Percentiles rank a stretch among this genome's conserved stretches.
Conservation (phyloP, 73 alveolate species). For the Strombidium stylifer region DNA sequence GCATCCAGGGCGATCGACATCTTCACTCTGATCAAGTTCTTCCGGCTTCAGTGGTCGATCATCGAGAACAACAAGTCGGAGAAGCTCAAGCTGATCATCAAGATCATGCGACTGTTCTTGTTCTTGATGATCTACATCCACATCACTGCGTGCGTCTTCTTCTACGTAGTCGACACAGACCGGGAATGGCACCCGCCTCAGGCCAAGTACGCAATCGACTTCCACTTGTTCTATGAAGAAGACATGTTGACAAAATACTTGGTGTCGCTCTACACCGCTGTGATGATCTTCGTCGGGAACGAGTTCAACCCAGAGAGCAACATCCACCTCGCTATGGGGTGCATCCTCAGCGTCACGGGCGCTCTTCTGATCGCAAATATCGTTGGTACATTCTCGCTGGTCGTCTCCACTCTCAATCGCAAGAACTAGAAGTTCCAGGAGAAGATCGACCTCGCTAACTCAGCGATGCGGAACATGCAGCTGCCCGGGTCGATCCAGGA, state of each 20-base stretch:
- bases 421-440: conserved; percentile 39
- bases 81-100: conserved; percentile 39
- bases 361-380: conserved; percentile 59
- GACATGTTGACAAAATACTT: conserved; percentile 14
- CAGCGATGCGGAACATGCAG: conserved; percentile 52
- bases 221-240: conserved; percentile 19
- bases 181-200: conserved; percentile 54
- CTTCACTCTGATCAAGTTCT: too few relatives aligned
- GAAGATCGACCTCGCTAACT: conserved; percentile 47
- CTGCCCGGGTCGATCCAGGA: conserved; percentile 30
- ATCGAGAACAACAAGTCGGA: too few relatives aligned
- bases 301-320: conserved; percentile 40
- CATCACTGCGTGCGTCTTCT: conserved; percentile 66
- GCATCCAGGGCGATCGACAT: too few relatives aligned
- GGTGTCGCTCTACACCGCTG: conserved; percentile 44
- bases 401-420: conserved; percentile 48
- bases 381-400: conserved; percentile 63
- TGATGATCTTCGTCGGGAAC: conserved; percentile 56
- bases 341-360: conserved; percentile 34
- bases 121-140: conserved; percentile 54
- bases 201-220: conserved; percentile 11
- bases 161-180: conserved; percentile 16
- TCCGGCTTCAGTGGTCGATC: too few relatives aligned
- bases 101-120: conserved; percentile 39
- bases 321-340: conserved; percentile 7